Base-by-base conservation (phyloP, 2,329 filamentous ascomycete species). In the Hypomyces perniciosus region DNA sequence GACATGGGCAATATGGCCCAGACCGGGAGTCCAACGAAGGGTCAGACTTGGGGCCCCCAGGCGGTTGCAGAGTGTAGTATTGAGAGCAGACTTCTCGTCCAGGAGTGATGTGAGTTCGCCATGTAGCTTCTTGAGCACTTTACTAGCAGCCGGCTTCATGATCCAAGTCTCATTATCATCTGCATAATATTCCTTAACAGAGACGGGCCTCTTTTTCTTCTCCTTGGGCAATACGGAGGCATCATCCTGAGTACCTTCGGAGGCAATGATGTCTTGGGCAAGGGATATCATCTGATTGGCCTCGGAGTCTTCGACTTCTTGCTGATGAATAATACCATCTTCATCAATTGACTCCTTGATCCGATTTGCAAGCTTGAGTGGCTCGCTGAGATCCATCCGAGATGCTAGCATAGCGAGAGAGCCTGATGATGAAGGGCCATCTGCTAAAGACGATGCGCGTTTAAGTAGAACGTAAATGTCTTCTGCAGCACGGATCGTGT, bases 1-100 rank as follows among this genome's bases (percentile, higher is more conserved):
- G 60, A 97, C 80, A 65, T 97, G 91, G 60, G 88, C 91, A 62
- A 95, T 88, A 65, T 99, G 89, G 7, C 93, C 92, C 2, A 96
- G 77, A 10, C 85, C 86, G 0, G 92, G 86, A 1, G 86, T 90
- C 87, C 90, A 97, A 60, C 86, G 88, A 20, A 99, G 78, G 1
- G 83, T 86, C 40, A 97, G 77, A 52, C 78, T 85, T 5, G 81
- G 68, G 8, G 83, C 82, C 51, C 69, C 67, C 40, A 92, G 75
- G 5, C 80, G 74, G 9, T 77, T 66, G 48, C 84, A 81, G 26
- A 97, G 75, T 4, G 70, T 69, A 13, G 79, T 72, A 8, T 78
- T 79, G 4, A 97, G 74, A 1, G 67, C 55, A 1, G 64, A 59
- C 62, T 88, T 93, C 54, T 86, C 78, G 2, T 72, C 58, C 3